These are phyloP conservation scores for Avicennia marina DNA, from an alignment of 257 asterid genomes.

Conservation along the genomic window DNA sequence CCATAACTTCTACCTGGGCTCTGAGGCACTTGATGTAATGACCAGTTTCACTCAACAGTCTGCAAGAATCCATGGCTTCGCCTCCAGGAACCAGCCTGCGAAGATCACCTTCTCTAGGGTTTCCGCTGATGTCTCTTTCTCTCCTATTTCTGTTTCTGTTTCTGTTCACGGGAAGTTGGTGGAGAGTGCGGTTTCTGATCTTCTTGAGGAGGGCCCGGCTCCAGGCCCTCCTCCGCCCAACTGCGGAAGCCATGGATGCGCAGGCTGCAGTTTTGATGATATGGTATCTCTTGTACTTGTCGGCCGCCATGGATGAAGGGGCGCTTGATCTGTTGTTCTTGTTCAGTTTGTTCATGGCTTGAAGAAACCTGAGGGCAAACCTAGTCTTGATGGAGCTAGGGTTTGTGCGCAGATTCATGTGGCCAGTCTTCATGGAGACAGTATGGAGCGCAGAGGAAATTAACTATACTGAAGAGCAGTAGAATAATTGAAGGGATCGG, in stretches of 20 bases:
- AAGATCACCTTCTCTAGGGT: slow-evolving; percentile 47
- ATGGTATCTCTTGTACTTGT: slow-evolving; percentile 22
- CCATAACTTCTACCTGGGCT: slow-evolving; percentile 78
- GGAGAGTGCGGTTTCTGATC: slow-evolving; percentile 26
- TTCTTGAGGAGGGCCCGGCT: slow-evolving; percentile 57
- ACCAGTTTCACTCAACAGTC: slow-evolving; percentile 57
- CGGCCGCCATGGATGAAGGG: not conserved
- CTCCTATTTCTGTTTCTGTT: not conserved
- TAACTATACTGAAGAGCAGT: too few species aligned
- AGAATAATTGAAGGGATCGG: not conserved
- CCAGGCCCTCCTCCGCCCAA: slow-evolving; percentile 59
- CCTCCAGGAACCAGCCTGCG: slow-evolving; percentile 65
- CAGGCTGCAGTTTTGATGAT: slow-evolving; percentile 55
- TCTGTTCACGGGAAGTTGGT: not conserved
- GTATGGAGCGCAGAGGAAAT: too few species aligned
- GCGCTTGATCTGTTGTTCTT: not conserved
- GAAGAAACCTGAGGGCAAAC: slow-evolving; percentile 49
- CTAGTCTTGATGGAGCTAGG: slow-evolving; percentile 37
- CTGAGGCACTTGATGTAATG: slow-evolving; percentile 71
- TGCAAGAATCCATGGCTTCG: slow-evolving; percentile 42
- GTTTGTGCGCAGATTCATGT: slow-evolving; percentile 15
- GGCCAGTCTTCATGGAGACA: too few species aligned
- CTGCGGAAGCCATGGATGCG: slow-evolving; percentile 65
- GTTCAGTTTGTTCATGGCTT: slow-evolving; percentile 41
- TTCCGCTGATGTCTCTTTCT: not conserved